Base-by-base conservation (phyloP, 176 grass and related monocot genomes). In the Aechmea fasciata region DNA sequence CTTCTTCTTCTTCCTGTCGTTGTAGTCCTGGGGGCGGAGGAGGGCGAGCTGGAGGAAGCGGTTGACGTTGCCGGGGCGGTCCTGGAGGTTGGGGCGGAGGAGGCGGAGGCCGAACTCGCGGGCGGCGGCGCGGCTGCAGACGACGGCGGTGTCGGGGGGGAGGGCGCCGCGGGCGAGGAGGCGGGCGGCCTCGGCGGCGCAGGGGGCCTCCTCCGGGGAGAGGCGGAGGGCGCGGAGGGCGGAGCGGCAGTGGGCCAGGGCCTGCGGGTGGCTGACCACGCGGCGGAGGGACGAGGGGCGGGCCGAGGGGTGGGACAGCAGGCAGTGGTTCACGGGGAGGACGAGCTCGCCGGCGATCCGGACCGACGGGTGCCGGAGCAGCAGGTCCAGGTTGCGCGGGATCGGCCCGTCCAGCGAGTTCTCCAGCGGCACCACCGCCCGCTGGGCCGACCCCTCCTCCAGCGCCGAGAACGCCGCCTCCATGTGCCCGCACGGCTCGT, bases 311-410 rank as follows among this genome's bases (percentile, higher is more conserved):
- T 66, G 28, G 50, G 78, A 7, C 50, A 80, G 69, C 49, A 80
- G 78, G 70, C 69, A 80, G 78, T 80, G 78, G 69, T 80, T 55
- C 28, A 80, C 78, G 50, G 78, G 78, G 70, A 80, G 69, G 18
- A 80, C 7, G 50, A 80, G 49, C 70, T 80, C 69, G 13, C 69
- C 70, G 15, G 51, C 24, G 69, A 80, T 80, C 63, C 49, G 50
- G 78, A 80, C 69, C 62, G 12, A 12, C 4, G 78, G 78, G 50
- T 80, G 69, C 62, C 78, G 78, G 70, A 80, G 62, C 6, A 80
- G 78, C 17, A 80, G 78, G 50, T 80, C 78, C 17, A 80, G 62
- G 63, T 80, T 80, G 28, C 78, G 78, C 29, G 47, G 25, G 49
- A 80, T 73, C n/a, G 78, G 29, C 3, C 78, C 78, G 78, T 80